These are phyloP conservation scores for Ricinus communis DNA, from an alignment of 345 rosid genomes.

Conservation along the genomic window DNA sequence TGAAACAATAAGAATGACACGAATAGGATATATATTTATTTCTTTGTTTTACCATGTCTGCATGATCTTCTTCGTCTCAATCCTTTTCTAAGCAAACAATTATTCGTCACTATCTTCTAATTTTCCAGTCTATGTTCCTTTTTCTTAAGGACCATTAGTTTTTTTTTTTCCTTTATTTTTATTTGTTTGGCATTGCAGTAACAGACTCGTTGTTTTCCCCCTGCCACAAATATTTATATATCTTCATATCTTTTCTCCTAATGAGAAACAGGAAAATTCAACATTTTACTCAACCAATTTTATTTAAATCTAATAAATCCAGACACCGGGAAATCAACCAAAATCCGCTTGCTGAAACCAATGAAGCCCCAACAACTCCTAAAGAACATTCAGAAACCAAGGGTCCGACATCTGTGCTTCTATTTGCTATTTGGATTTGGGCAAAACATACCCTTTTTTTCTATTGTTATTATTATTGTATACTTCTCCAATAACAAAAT, in stretches of 20 bases:
- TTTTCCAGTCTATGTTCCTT: not conserved
- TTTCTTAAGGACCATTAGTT: not conserved
- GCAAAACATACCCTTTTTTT: too few species aligned
- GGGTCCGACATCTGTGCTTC: not conserved
- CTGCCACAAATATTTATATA: too few species aligned
- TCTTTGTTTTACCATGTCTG: not conserved
- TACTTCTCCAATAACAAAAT: too few species aligned
- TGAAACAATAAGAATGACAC: not conserved
- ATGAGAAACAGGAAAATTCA: conserved; percentile 3
- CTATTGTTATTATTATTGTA: too few species aligned
- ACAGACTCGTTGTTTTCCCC: not conserved
- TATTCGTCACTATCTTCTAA: too few species aligned
- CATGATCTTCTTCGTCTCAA: too few species aligned
- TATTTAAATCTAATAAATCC: not conserved
- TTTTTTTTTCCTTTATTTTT: not conserved
- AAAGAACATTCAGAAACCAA: not conserved
- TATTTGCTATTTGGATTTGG: not conserved
- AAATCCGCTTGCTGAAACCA: not conserved
- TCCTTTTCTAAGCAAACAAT: too few species aligned
- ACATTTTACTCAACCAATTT: not conserved
- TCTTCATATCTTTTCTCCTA: too few species aligned
- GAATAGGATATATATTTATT: too few species aligned
- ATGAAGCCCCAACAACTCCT: not conserved
- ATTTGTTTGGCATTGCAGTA: not conserved
- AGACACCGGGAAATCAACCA: not conserved